Base-by-base conservation (phyloP, 1,284 basidiomycete species). In the Naganishia sp. region DNA sequence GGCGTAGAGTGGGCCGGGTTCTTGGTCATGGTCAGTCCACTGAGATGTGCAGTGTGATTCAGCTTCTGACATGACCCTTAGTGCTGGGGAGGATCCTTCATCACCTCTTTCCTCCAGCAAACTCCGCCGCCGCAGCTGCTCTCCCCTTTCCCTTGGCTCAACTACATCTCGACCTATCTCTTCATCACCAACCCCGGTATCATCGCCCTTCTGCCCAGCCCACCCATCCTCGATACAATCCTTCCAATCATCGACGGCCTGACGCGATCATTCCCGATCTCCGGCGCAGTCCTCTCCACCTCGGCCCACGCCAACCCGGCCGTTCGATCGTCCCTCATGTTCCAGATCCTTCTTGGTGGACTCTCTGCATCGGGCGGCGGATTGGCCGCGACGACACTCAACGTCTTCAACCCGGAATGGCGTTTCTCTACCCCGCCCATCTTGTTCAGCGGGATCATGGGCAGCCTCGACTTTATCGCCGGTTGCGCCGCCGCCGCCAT, bases 81-180 rank as follows among this genome's bases (percentile, higher is more conserved):
- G 68, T 62, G 52, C 54, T 69, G 68, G 68, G 68, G 68, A 35
- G 68, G 68, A 50, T 57, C 57, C n/a, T 66, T 69, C 51, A 50
- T 69, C 42, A 66, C 60, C 54, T 63, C 68, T 13, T 61, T 69
- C 41, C 68, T 69, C 41, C 60, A 63, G 43, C 42, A 43, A 31
- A 51, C 42, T 13, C 68, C 68, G 2, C 68, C 68, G 45, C 65
- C 68, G 10, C 68, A 69, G 61, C 61, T 69, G 35, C 68, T 69
- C 61, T 58, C 53, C 17, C 52, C 54, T 6, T 54, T 50, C 13
- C 64, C 68, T 21, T 62, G 54, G 28, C n/a, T 66, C 61, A 58
- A 69, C 35, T 69, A 66, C 68, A 28, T 69, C 47, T 66, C 68
- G n/a, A 45, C 63, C 45, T 61, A 69, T 58, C 46, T 63, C 47